Evolutionary conservation across 345 rosid species (phyloP).

Genomic region (Trapa incisa): DNA sequence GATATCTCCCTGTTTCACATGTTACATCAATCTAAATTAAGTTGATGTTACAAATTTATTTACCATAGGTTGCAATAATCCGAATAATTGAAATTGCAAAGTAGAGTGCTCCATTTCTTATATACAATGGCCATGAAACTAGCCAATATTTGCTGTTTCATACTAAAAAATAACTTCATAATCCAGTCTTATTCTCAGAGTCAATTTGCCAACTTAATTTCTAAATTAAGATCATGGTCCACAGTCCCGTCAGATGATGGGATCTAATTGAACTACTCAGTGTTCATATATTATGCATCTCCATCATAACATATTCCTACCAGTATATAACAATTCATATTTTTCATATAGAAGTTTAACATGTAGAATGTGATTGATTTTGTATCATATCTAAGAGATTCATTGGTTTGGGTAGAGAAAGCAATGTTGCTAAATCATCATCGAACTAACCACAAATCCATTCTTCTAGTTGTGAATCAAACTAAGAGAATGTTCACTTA

Average conservation of each 20-base stretch:
- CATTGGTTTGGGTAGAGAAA: too few species aligned
- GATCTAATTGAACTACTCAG: neutral
- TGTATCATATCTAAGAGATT: too few species aligned
- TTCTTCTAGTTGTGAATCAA: neutral
- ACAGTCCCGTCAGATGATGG: neutral
- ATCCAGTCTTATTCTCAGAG: neutral
- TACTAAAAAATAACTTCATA: neutral
- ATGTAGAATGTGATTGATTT: too few species aligned
- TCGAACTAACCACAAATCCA: neutral
- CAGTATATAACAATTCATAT: neutral
- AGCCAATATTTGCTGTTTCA: neutral
- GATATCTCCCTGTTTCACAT: neutral
- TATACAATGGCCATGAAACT: neutral
- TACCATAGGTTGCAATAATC: neutral
- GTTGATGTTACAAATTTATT: too few species aligned
- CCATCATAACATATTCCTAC: neutral
- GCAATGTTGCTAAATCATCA: too few species aligned
- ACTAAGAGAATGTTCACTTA: neutral
- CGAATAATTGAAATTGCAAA: neutral
- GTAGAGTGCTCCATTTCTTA: neutral
- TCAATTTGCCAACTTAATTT: neutral
- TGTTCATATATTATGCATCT: neutral
- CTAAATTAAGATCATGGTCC: neutral
- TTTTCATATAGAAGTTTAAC: too few species aligned
- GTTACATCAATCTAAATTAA: neutral